Conservation (phyloP, 306 rosid genomes). For the Carpinus fangiana region DNA sequence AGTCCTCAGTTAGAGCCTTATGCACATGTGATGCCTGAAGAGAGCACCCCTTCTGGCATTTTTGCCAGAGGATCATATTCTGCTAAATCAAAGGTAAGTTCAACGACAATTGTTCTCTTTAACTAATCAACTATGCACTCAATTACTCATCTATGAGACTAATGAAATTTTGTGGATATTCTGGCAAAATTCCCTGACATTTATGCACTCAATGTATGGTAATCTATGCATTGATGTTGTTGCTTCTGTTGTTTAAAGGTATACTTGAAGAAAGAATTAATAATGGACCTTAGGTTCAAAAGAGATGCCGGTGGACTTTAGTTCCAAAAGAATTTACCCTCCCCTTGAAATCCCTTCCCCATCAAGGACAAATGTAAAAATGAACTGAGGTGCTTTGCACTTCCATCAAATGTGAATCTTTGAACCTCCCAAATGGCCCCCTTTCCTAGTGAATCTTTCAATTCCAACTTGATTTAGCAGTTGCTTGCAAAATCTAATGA, state of each 20-base stretch:
- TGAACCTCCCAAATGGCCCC: background rate
- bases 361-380: background rate
- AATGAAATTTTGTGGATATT: too few relatives aligned
- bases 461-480: too few relatives aligned
- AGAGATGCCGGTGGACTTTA: background rate
- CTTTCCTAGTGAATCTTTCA: too few relatives aligned
- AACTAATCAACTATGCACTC: background rate
- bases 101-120: background rate
- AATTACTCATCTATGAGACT: background rate
- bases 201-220: background rate
- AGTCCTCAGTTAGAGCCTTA: constrained; percentile 84
- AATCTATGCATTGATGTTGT: background rate
- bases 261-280: background rate
- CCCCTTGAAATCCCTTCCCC: background rate
- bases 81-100: constrained; percentile 78
- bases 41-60: constrained; percentile 92
- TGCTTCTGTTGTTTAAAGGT: background rate
- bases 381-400: background rate
- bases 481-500: background rate
- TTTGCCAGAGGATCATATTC: constrained; percentile 90
- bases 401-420: background rate
- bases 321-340: background rate
- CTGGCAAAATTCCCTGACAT: background rate
- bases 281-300: background rate
- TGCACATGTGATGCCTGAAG: constrained; percentile 82